These are phyloP conservation scores for Peronosclerospora sorghi DNA, from an alignment of 352 stramenopile species.

Conservation along the genomic window DNA sequence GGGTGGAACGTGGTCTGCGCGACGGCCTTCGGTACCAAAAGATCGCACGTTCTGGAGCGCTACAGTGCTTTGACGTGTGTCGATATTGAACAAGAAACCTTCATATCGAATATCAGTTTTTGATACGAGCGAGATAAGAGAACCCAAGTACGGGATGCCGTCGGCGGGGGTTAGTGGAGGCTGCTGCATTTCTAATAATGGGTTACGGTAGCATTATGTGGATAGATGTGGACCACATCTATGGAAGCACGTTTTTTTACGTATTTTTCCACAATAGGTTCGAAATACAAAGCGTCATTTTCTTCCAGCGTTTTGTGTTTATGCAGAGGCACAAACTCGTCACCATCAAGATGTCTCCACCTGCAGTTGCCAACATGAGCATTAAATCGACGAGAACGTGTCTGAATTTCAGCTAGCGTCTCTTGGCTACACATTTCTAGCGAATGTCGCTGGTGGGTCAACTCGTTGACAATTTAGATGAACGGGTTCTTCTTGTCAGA, in stretches of 20 bases:
- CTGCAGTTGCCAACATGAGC: constrained; percentile 87
- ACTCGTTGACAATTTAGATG: constrained; percentile 85
- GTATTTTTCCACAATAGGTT: no score
- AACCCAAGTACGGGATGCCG: constrained; percentile 75
- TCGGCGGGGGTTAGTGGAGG: constrained; percentile 17
- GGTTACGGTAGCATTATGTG: constrained; percentile 7
- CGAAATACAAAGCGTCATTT: constrained; percentile 30
- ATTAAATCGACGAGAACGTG: constrained; percentile 79
- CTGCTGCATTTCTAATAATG: constrained; percentile 16
- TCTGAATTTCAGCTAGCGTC: constrained; percentile 82
- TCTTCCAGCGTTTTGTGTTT: constrained; percentile 83
- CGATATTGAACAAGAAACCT: constrained; percentile 80
- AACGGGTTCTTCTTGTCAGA: constrained; percentile 59
- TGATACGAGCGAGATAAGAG: constrained; percentile 72
- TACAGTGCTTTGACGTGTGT: constrained; percentile 75
- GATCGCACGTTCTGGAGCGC: constrained; percentile 71
- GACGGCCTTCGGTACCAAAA: constrained; percentile 75
- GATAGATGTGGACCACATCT: no score
- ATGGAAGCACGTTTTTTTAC: no score
- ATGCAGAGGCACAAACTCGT: constrained; percentile 82
- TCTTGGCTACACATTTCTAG: constrained; percentile 84
- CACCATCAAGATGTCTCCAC: constrained; percentile 82
- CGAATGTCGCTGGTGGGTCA: constrained; percentile 78
- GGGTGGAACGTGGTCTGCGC: constrained; percentile 55
- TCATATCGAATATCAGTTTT: constrained; percentile 86